Conservation (phyloP, 1,284 basidiomycete species). For the Apiotrichum siamense region DNA sequence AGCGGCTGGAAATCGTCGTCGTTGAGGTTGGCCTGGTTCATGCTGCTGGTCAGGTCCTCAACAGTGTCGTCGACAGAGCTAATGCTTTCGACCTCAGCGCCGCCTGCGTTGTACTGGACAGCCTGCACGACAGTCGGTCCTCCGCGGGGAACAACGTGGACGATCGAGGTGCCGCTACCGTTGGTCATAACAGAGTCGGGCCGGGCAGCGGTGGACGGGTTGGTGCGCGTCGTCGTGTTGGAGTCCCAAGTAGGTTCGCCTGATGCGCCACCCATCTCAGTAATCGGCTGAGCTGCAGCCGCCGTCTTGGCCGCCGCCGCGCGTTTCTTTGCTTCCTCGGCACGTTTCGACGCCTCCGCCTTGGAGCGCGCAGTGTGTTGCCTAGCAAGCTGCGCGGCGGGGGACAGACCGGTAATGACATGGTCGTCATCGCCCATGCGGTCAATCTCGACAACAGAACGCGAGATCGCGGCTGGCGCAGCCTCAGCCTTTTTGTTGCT, state of each 20-base stretch:
- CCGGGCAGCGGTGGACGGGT: not conserved
- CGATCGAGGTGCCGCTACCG: not conserved
- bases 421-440: slow-evolving; percentile 51
- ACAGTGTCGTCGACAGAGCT: slow-evolving; percentile 37
- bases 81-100: slow-evolving; percentile 53
- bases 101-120: slow-evolving; percentile 53
- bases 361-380: slow-evolving; percentile 69
- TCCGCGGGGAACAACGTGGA: slow-evolving; percentile 10
- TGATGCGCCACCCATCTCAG: slow-evolving; percentile 4
- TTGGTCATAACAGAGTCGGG: not conserved
- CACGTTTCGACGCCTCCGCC: slow-evolving; percentile 57
- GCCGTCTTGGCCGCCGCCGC: slow-evolving; percentile 1
- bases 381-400: slow-evolving; percentile 82
- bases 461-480: slow-evolving; percentile 69
- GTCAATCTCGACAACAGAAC: slow-evolving; percentile 80
- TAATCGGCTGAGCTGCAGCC: not conserved
- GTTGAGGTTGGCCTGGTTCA: slow-evolving; percentile 1
- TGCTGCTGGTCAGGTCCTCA: slow-evolving; percentile 55
- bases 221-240: slow-evolving; percentile 60
- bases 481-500: slow-evolving; percentile 51
- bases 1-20: slow-evolving; percentile 53
- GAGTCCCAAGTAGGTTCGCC: slow-evolving; percentile 62
- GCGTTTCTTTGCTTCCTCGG: slow-evolving; percentile 18
- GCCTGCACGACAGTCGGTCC: slow-evolving; percentile 30
- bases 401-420: slow-evolving; percentile 72